A percentile compares a stretch with the other conserved stretches of the same genome.
Conservation (phyloP, 805 yeast genomes). For the Lachancea waltii region DNA sequence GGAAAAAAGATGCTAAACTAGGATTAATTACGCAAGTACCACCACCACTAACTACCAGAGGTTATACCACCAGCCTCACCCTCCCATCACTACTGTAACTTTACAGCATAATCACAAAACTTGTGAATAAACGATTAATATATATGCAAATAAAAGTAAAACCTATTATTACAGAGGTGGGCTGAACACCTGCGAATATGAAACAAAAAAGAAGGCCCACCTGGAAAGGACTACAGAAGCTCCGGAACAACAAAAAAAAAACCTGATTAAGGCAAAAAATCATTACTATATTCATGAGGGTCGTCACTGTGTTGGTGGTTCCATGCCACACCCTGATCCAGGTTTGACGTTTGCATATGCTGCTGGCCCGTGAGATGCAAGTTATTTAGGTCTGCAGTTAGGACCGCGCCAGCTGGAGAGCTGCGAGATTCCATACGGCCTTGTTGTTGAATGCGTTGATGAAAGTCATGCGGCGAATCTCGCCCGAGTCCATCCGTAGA, state of each 20-base stretch:
- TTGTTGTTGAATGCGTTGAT: background rate
- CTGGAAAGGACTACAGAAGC: background rate
- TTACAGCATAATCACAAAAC: too few relatives aligned
- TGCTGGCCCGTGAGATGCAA: conserved; percentile 3
- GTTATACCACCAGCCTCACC: too few relatives aligned
- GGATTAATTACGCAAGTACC: too few relatives aligned
- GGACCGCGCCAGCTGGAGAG: background rate
- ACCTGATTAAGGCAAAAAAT: conserved; percentile 2
- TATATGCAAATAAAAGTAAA: background rate
- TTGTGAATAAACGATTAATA: conserved; percentile 3
- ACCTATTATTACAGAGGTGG: background rate
- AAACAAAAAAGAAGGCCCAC: background rate
- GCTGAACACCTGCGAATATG: background rate
- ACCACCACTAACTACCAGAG: too few relatives aligned
- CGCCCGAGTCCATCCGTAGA: background rate
- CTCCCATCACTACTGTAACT: too few relatives aligned
- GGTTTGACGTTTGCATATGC: conserved; percentile 2
- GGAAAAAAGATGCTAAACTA: too few relatives aligned
- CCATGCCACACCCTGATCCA: conserved; percentile 1
- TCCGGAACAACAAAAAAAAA: background rate
- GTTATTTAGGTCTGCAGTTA: background rate
- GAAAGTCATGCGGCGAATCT: background rate
- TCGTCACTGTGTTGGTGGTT: conserved; percentile 1
- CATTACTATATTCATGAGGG: conserved; percentile 8
- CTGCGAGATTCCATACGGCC: background rate